Conservation (phyloP, 768 basidiomycete genomes). For the Mycena galericulata region DNA sequence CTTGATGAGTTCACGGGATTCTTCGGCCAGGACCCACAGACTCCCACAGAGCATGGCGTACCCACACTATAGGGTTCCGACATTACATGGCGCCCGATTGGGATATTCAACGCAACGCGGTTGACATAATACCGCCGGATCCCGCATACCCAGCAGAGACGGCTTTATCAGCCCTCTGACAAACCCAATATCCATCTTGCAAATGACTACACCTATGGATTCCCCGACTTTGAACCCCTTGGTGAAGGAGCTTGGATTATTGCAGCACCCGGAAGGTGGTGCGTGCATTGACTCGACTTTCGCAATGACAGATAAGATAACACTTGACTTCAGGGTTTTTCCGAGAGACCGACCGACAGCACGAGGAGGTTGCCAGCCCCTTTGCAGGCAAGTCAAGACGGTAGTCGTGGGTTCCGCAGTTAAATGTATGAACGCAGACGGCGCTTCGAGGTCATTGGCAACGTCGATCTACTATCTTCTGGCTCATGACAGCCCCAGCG, state of each 20-base stretch:
- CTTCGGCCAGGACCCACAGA: too few species aligned
- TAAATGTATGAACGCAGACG: background rate
- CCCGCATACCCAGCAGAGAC: too few species aligned
- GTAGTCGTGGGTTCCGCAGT: background rate
- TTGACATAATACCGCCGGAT: too few species aligned
- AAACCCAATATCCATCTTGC: background rate
- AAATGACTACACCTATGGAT: conserved; percentile 14
- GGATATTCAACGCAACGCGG: too few species aligned
- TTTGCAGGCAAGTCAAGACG: background rate
- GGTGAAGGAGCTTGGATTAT: conserved; percentile 19
- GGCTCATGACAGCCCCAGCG: conserved; percentile 52
- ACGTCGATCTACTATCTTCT: conserved; percentile 54
- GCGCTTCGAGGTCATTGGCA: conserved; percentile 6
- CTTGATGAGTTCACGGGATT: too few species aligned
- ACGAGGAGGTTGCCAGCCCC: conserved; percentile 9
- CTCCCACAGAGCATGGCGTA: too few species aligned
- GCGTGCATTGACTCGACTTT: background rate
- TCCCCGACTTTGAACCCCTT: conserved; percentile 18
- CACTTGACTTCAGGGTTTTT: background rate
- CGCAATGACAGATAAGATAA: background rate
- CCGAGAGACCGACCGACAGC: conserved; percentile 12
- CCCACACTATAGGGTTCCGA: too few species aligned
- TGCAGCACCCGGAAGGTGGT: conserved; percentile 25
- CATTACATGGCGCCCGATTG: too few species aligned
- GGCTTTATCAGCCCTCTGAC: too few species aligned